phyloP scores from a whole-genome alignment of 192 early-diverging fungal species.

The Thamnidium elegans region DNA sequence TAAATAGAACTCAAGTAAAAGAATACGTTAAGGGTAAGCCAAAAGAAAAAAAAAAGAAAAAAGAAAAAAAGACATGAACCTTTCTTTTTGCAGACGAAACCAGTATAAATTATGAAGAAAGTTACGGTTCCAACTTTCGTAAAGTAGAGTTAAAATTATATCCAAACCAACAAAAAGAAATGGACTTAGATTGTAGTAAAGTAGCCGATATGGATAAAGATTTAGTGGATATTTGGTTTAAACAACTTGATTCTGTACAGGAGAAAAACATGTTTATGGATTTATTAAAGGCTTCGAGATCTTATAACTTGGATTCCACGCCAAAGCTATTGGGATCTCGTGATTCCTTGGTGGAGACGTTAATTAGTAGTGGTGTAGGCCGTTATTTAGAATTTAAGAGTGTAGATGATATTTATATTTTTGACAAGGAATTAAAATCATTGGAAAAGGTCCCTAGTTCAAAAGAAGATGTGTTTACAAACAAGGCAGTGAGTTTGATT shows the following conservation, averaged over 20 bases:
- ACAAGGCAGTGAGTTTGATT: constrained; percentile 64
- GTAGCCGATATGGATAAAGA: constrained; percentile 27
- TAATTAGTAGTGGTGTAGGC: constrained; percentile 76
- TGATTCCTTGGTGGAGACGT: constrained; percentile 67
- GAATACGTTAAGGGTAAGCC: not conserved
- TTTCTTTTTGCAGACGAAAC: not conserved
- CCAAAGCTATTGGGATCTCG: constrained; percentile 70
- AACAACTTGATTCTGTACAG: too few relatives aligned
- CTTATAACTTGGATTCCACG: constrained; percentile 66
- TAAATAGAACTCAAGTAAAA: not conserved
- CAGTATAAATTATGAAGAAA: not conserved
- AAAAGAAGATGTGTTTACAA: constrained; percentile 91
- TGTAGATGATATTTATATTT: constrained; percentile 67
- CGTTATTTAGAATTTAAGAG: constrained; percentile 88
- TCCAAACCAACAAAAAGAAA: not conserved
- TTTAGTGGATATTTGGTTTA: constrained; percentile 27
- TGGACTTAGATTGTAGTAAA: not conserved
- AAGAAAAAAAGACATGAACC: not conserved
- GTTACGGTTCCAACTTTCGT: not conserved
- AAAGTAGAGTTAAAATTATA: constrained; percentile 1
- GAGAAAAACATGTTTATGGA: constrained; percentile 17
- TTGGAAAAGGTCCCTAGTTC: constrained; percentile 76
- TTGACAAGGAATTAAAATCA: constrained; percentile 24
- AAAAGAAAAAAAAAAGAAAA: not conserved
- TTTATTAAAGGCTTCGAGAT: constrained; percentile 47